Evolutionary conservation across 306 rosid species (phyloP).

Genomic region (Fragaria ananassa): DNA sequence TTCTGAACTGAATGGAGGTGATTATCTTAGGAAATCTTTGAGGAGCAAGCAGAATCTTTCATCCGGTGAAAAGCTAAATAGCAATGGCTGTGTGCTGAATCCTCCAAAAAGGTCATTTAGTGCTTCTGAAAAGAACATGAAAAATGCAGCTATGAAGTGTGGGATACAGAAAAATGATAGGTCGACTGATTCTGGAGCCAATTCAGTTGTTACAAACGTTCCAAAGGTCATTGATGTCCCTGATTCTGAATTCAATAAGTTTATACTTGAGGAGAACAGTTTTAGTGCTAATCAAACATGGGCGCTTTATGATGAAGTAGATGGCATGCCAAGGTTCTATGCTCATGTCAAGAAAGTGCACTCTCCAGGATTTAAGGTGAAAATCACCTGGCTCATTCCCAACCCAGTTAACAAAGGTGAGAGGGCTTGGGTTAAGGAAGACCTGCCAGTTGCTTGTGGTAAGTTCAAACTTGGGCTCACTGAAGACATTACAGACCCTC

Average conservation of each 20-base stretch:
- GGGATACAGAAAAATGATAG: constrained; percentile 17
- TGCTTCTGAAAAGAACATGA: constrained; percentile 23
- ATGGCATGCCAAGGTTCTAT: constrained; percentile 82
- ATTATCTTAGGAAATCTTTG: constrained; percentile 35
- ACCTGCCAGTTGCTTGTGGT: constrained; percentile 73
- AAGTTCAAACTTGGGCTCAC: constrained; percentile 44
- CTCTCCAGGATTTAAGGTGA: constrained; percentile 55
- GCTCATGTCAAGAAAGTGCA: constrained; percentile 60
- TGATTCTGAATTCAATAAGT: constrained; percentile 74
- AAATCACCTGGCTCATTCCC: constrained; percentile 70
- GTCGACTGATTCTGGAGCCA: constrained; percentile 28
- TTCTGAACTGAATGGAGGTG: constrained; percentile 21
- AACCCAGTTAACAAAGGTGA: constrained; percentile 45
- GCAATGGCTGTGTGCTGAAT: constrained; percentile 27
- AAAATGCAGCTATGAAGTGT: constrained; percentile 28
- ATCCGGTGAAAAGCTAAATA: constrained; percentile 25
- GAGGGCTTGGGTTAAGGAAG: constrained; percentile 47
- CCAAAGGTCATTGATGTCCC: constrained; percentile 29
- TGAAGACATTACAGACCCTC: constrained; percentile 33
- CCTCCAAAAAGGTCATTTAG: constrained; percentile 37
- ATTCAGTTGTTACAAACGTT: constrained; percentile 23
- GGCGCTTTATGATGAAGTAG: constrained; percentile 65
- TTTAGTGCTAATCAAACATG: constrained; percentile 60
- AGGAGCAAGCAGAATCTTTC: constrained; percentile 46
- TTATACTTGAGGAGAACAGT: constrained; percentile 43